Evolutionary conservation across 1,284 basidiomycete species (phyloP).

Genomic region (Athelia psychrophila): DNA sequence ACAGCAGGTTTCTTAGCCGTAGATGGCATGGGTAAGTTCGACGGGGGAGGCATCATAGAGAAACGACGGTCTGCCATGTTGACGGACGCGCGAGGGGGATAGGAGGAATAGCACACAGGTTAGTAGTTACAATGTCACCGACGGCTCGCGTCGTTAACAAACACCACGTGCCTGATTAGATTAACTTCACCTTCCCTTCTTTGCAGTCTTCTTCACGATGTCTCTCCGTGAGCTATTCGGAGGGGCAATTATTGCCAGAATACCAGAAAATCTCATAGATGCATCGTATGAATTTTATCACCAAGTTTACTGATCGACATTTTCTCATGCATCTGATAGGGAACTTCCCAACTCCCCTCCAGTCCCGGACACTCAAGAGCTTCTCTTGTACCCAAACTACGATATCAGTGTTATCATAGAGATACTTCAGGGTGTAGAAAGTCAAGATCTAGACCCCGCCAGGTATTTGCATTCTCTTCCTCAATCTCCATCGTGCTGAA

Average conservation of each 20-base stretch:
- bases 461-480: slow-evolving; percentile 44
- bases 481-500: slow-evolving; percentile 12
- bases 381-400: slow-evolving; percentile 74
- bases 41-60: slow-evolving; percentile 57
- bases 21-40: slow-evolving; percentile 55
- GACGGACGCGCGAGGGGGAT: slow-evolving; percentile 18
- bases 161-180: not conserved
- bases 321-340: slow-evolving; percentile 1
- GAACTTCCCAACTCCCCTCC: slow-evolving; percentile 77
- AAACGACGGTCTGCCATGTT: slow-evolving; percentile 49
- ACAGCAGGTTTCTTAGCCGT: slow-evolving; percentile 60
- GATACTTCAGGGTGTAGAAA: slow-evolving; percentile 74
- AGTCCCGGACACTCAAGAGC: slow-evolving; percentile 97
- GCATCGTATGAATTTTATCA: slow-evolving; percentile 68
- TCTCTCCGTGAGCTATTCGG: slow-evolving; percentile 52
- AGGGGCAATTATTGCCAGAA: slow-evolving; percentile 74
- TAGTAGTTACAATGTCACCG: slow-evolving; percentile 5
- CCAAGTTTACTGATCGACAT: slow-evolving; percentile 3
- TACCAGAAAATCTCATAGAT: slow-evolving; percentile 70
- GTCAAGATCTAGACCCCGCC: slow-evolving; percentile 60
- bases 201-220: not conserved
- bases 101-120: too few species aligned
- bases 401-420: slow-evolving; percentile 85
- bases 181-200: not conserved
- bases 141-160: slow-evolving; percentile 1